Evolutionary conservation across 768 basidiomycete genomes (phyloP).

Genomic region (Paxillus ammoniavirescens): DNA sequence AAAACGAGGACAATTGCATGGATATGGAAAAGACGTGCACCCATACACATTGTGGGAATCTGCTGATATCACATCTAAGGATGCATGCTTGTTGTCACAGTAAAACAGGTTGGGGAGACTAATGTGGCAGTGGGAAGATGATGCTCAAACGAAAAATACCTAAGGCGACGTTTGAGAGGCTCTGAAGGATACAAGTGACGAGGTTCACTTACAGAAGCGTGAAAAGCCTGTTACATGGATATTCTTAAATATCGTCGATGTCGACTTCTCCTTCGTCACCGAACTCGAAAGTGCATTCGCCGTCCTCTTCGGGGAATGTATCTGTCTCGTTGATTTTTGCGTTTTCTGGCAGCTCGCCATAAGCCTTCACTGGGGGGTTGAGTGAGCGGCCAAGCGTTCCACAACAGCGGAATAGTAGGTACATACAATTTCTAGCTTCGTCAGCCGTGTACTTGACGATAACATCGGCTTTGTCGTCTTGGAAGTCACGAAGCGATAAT

Average conservation of each 20-base stretch:
- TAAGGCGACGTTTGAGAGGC: conserved; percentile 4
- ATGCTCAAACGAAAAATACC: conserved; percentile 14
- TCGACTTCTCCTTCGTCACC: conserved; percentile 87
- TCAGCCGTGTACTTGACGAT: conserved; percentile 99
- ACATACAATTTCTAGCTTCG: conserved; percentile 79
- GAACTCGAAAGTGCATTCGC: conserved; percentile 87
- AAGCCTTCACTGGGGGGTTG: conserved; percentile 75
- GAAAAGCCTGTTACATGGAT: conserved; percentile 7
- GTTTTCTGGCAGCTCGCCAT: conserved; percentile 95
- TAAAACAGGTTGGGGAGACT: conserved; percentile 8
- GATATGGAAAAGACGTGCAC: conserved; percentile 10
- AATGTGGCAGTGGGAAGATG: conserved; percentile 9
- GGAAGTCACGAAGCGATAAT: conserved; percentile 95
- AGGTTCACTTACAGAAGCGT: conserved; percentile 14
- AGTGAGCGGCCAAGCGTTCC: conserved; percentile 9
- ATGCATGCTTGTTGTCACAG: conserved; percentile 11
- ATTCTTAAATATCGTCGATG: conserved; percentile 79
- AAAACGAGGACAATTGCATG: conserved; percentile 3
- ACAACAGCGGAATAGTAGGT: not conserved
- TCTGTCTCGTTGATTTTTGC: conserved; percentile 98
- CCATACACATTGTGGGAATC: conserved; percentile 14
- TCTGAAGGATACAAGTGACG: not conserved
- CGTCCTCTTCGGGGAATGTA: conserved; percentile 86
- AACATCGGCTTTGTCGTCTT: conserved; percentile 98
- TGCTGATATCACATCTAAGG: conserved; percentile 26